Percentiles rank a stretch among this genome's conserved stretches.
These are phyloP conservation scores for Phoma sp. DNA, from an alignment of 2,329 filamentous ascomycete genomes.

Conservation along the genomic window DNA sequence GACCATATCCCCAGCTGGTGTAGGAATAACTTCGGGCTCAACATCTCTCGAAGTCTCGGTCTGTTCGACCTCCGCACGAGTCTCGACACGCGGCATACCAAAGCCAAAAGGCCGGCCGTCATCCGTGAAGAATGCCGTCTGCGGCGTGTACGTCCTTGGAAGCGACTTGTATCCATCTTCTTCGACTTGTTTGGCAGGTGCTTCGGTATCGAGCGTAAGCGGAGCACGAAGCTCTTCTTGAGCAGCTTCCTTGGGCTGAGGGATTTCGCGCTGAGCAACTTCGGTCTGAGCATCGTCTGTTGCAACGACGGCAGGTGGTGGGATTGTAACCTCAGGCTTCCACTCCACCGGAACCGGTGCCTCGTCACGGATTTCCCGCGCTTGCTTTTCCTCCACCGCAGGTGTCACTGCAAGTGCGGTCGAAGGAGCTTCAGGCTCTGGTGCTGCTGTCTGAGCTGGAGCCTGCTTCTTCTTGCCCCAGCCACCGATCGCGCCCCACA, in stretches of 20 bases:
- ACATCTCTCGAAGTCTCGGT: neutral
- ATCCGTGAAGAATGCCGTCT: slow-evolving; percentile 18
- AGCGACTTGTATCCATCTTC: neutral
- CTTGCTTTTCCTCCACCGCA: neutral
- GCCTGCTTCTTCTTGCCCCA: slow-evolving; percentile 31
- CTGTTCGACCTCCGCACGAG: neutral
- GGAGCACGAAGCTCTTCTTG: neutral
- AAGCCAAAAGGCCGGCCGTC: slow-evolving; percentile 13
- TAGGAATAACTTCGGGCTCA: neutral
- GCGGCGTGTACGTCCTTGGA: slow-evolving; percentile 11
- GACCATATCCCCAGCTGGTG: neutral
- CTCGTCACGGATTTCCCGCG: neutral
- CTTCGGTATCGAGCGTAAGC: neutral
- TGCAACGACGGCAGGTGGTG: neutral
- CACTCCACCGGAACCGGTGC: neutral
- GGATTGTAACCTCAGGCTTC: neutral
- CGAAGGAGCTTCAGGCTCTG: neutral
- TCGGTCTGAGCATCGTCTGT: neutral
- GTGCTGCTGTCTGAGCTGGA: neutral
- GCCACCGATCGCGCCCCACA: slow-evolving; percentile 43
- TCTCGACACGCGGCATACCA: neutral
- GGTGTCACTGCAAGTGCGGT: neutral
- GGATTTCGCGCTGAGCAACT: neutral
- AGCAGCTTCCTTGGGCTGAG: neutral
- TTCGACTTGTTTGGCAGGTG: neutral